phyloP scores from a whole-genome alignment of 31 red algal genomes.

The Asparagopsis taxiformis region DNA sequence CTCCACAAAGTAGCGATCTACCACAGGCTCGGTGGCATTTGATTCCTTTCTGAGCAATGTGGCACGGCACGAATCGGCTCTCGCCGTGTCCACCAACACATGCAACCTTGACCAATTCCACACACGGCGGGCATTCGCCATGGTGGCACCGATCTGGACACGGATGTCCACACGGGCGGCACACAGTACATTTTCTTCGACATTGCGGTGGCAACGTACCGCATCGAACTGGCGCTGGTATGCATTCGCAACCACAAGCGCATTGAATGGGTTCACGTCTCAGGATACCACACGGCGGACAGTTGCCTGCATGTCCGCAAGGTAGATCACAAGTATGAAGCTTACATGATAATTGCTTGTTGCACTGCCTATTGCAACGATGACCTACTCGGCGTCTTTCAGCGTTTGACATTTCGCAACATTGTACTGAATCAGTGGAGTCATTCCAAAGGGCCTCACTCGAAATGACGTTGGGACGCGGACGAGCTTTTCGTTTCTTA shows the following conservation, averaged over 20 bases:
- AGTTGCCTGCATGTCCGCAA: constrained; percentile 68
- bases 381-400: constrained; percentile 47
- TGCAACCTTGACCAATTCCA: constrained; percentile 26
- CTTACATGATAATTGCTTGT: constrained; percentile 46
- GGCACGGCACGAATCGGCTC: constrained; percentile 51
- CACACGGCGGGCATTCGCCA: constrained; percentile 77
- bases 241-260: constrained; percentile 50
- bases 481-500: constrained; percentile 49
- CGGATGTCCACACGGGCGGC: constrained; percentile 48
- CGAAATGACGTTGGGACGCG: constrained; percentile 11
- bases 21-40: constrained; percentile 64
- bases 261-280: constrained; percentile 48
- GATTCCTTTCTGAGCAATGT: constrained; percentile 54
- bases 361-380: constrained; percentile 37
- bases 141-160: constrained; percentile 57
- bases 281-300: constrained; percentile 77
- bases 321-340: constrained; percentile 59
- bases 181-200: constrained; percentile 23
- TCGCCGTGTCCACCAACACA: constrained; percentile 77
- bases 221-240: constrained; percentile 63
- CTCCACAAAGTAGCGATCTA: constrained; percentile 56
- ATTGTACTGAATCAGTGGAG: neutral
- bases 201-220: constrained; percentile 62
- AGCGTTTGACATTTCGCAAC: constrained; percentile 11
- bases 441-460: constrained; percentile 40